Conservation (phyloP, 192 early-diverging fungal species). For the Thamnidium elegans region DNA sequence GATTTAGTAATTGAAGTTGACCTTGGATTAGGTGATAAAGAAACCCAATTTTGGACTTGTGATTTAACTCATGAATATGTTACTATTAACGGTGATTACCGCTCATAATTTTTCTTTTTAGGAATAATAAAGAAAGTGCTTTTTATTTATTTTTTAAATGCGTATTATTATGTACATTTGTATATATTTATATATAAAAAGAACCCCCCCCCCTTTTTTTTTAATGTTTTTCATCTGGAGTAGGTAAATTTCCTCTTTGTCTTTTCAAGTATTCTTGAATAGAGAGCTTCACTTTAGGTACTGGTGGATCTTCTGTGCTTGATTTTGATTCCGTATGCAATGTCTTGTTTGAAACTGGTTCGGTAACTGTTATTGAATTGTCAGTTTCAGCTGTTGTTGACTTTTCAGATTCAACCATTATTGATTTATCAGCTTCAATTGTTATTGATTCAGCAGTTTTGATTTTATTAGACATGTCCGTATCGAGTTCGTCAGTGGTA, state of each 20-base stretch:
- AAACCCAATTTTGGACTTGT: constrained; percentile 90
- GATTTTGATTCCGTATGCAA: not conserved
- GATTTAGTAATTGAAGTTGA: constrained; percentile 81
- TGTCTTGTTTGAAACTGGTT: not conserved
- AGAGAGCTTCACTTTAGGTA: not conserved
- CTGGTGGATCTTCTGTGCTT: not conserved
- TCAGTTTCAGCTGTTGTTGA: too few species aligned
- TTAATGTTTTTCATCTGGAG: too few species aligned
- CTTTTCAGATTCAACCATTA: too few species aligned
- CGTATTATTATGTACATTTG: not conserved
- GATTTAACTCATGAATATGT: constrained; percentile 94
- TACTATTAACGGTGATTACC: constrained; percentile 91
- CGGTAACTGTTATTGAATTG: too few species aligned
- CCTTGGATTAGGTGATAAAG: constrained; percentile 69
- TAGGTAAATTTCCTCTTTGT: too few species aligned
- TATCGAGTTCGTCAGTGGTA: too few species aligned
- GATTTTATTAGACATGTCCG: too few species aligned
- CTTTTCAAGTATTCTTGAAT: constrained; percentile 1
- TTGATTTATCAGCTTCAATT: too few species aligned
- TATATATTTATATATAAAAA: not conserved
- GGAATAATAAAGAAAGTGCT: not conserved
- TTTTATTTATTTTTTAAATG: not conserved
- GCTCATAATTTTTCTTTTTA: constrained; percentile 43
- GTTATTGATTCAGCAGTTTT: too few species aligned
- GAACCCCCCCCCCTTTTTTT: too few species aligned